Percentiles rank a stretch among this genome's conserved stretches.
These are phyloP conservation scores for Diaporthe aspalathi DNA, from an alignment of 2,329 filamentous ascomycete species.

Conservation along the genomic window DNA sequence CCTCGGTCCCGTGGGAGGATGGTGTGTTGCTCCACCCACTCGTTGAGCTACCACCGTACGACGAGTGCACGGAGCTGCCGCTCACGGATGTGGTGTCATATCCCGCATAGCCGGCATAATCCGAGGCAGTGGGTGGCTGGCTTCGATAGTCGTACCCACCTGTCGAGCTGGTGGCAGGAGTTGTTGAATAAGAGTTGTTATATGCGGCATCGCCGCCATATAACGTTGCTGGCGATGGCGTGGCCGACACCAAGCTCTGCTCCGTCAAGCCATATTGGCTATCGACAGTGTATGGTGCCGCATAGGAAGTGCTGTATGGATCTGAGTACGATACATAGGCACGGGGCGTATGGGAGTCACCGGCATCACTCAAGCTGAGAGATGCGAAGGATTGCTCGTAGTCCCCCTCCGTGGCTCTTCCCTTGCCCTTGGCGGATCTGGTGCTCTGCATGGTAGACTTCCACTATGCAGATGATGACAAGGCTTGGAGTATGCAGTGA, in stretches of 20 bases:
- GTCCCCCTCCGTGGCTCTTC: background rate
- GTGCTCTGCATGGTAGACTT: conserved; percentile 22
- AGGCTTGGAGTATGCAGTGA: conserved; percentile 3
- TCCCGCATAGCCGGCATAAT: background rate
- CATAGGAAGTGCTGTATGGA: background rate
- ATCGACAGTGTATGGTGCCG: background rate
- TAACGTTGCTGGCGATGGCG: background rate
- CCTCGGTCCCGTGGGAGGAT: background rate
- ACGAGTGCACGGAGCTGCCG: conserved; percentile 9
- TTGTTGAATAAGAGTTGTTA: background rate
- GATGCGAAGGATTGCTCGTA: background rate
- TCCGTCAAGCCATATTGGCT: background rate
- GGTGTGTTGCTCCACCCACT: background rate
- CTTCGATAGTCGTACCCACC: background rate
- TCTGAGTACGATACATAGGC: background rate
- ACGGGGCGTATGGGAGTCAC: background rate
- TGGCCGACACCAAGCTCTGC: background rate
- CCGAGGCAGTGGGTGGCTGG: background rate
- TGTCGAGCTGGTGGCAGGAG: conserved; percentile 1
- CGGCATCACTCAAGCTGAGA: conserved; percentile 19
- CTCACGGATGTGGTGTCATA: background rate
- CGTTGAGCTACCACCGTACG: background rate
- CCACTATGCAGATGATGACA: conserved; percentile 1
- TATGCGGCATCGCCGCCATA: background rate
- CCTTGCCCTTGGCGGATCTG: conserved; percentile 25